Evolutionary conservation across 495 filamentous ascomycete genomes (phyloP), one percentile per base, ranked within the genome.

Genomic region (Lophiostoma macrostomum): DNA sequence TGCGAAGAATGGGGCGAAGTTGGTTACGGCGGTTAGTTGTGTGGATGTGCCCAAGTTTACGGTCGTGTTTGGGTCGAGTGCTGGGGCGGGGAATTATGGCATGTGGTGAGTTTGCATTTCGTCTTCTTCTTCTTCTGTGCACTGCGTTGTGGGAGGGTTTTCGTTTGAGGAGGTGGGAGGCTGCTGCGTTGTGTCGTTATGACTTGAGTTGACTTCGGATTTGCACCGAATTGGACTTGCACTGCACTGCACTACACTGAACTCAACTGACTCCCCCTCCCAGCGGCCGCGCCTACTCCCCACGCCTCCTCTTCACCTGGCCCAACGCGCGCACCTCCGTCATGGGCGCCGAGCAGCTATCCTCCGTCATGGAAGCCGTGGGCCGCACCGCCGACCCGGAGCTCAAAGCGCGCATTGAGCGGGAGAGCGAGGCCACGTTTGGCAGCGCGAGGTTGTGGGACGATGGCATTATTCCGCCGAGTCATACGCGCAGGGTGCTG

Each of bases 1-100:
- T 60, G 93, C 93, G 24, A 97, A 97, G 77, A 95, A 98, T 64
- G 93, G 93, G 34, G 93, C 93, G 0, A 97, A 98, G 74, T 78
- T 98, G 14, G 93, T 98, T 6, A 97, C 90, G 6, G 93, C 93
- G 2, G 94, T 97, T 3, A 88, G 90, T 4, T 96, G 91, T 67
- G 90, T 91, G 8, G 84, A 95, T 53, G 93, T 97, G 30, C 94
- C 93, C 55, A 98, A 98, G 69, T 93, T 98, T 63, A 98, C 93
- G 0, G 86, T 98, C 4, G 88, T 98, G 0, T 83, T 97, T 22
- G 93, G 93, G 4, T 84, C 86, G 8, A 90, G 84, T 69, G 80
- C 82, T 23, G 83, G 83, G 39, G 83, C 83, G 31, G 83, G 83
- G 1, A 86, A 86, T 57, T 96, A 97, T 71, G 94, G 83, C 37